Base-by-base conservation (phyloP, 176 grass and related monocot species). In the Ensete ventricosum region DNA sequence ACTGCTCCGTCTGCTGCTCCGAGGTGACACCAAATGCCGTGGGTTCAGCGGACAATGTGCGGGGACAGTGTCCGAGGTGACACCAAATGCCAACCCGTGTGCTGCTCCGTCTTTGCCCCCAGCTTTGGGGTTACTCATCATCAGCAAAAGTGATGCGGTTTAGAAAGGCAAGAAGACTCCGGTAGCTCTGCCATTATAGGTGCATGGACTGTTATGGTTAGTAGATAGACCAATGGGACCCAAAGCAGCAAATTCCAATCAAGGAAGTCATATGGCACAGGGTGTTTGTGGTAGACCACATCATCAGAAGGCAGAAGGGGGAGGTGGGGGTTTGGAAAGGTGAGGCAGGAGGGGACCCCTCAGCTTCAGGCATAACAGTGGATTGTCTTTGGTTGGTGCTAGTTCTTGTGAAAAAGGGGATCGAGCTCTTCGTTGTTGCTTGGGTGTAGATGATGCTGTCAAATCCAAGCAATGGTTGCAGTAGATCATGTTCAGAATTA, bases 121-220 rank as follows among this genome's bases (percentile, higher is more conserved):
- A 67, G 14, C 64, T 67, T 67, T 67, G 64, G 64, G 64, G 64
- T 13, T 14, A 67, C 64, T 26, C 64, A 34, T 67, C n/a, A 23
- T 16, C 26, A 67, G 0, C 12, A 67, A 43, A 26, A 26, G 34
- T 67, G 64, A 43, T 43, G 24, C 26, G 43, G 43, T 67, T 67
- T 67, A 43, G 64, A 67, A 67, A 43, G 14, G 8, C 26, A 67
- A 12, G 3, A 43, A 67, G 57, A 60, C 57, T 60, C 17, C 17
- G n/a, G 34, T 5, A 43, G 34, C 34, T 43, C 34, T 43, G 57
- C 57, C 16, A n/a, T 8, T 19, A n/a, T 8, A n/a, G 14, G 57
- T n/a, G 57, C 57, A 60, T 60, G 57, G 57, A 60, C 6, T 21
- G 57, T 60, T 60, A 9, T 60, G 57, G 57, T 60, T 14, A 60